Evolutionary conservation across 306 rosid genomes (phyloP).

Genomic region (Prunus armeniaca): DNA sequence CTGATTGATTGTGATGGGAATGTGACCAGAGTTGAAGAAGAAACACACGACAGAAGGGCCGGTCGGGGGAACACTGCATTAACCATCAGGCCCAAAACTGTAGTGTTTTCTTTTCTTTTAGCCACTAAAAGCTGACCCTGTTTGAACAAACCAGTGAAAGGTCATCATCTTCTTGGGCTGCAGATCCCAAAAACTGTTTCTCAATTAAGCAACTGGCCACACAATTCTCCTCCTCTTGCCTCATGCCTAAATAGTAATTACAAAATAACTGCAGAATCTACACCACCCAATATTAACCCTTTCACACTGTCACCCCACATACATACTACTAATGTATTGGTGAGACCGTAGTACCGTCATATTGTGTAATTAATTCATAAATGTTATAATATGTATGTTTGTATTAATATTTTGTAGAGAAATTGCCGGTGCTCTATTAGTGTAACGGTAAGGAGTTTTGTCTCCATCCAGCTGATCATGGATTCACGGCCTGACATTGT

Average conservation of each 20-base stretch:
- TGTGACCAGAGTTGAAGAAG: background rate
- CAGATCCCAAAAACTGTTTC: slow-evolving; percentile 33
- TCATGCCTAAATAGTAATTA: background rate
- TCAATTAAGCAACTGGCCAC: slow-evolving; percentile 22
- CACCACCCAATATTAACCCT: slow-evolving; percentile 5
- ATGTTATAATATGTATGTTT: too few relatives aligned
- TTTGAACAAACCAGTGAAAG: slow-evolving; percentile 29
- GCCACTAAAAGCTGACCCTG: background rate
- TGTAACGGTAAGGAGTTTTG: too few relatives aligned
- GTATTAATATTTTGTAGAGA: too few relatives aligned
- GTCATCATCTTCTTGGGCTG: slow-evolving; percentile 30
- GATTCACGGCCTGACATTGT: rapidly evolving
- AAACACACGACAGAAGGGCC: background rate
- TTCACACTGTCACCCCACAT: background rate
- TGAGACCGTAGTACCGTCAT: too few relatives aligned
- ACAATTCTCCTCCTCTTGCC: slow-evolving; percentile 6
- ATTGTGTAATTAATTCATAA: too few relatives aligned
- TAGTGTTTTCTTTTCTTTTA: background rate
- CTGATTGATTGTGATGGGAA: background rate
- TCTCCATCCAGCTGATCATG: rapidly evolving
- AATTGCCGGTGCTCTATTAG: rapidly evolving
- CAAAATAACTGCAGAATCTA: too few relatives aligned
- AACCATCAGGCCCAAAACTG: background rate
- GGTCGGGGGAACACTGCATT: slow-evolving; percentile 6
- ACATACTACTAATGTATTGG: background rate